Evolutionary conservation across 495 filamentous ascomycete species (phyloP).

Genomic region (Staphylotrichum tortipilum): DNA sequence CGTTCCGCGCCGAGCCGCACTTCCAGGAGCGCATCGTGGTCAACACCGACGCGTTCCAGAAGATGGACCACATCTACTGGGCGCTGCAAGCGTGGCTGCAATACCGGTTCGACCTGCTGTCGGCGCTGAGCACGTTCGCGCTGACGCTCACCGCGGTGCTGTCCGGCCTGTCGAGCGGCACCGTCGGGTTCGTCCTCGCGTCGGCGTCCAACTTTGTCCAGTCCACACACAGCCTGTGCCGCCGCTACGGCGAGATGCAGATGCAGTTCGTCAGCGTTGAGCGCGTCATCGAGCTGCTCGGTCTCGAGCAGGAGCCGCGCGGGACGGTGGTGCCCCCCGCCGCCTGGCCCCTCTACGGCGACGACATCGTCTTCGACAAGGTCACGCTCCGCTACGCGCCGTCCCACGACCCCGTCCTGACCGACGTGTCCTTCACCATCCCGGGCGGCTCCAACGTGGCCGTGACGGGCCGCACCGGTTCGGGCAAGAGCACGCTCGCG

Average conservation of each 20-base stretch:
- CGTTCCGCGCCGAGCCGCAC: slow-evolving; percentile 61
- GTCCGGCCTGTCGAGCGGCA: slow-evolving; percentile 57
- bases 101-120: slow-evolving; percentile 66
- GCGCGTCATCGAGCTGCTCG: slow-evolving; percentile 66
- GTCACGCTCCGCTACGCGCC: slow-evolving; percentile 73
- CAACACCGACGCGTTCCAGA: slow-evolving; percentile 75
- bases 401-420: slow-evolving; percentile 59
- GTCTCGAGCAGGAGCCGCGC: slow-evolving; percentile 61
- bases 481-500: slow-evolving; percentile 54
- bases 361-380: slow-evolving; percentile 64
- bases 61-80: slow-evolving; percentile 93
- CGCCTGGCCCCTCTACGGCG: slow-evolving; percentile 61
- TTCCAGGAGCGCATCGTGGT: slow-evolving; percentile 69
- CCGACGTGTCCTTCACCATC: slow-evolving; percentile 56
- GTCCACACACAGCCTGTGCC: slow-evolving; percentile 64
- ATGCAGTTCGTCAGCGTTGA: slow-evolving; percentile 89
- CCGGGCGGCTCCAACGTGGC: slow-evolving; percentile 64
- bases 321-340: slow-evolving; percentile 60
- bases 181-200: slow-evolving; percentile 67
- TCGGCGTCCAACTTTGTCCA: slow-evolving; percentile 54
- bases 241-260: slow-evolving; percentile 68
- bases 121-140: slow-evolving; percentile 59
- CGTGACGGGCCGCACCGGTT: slow-evolving; percentile 55
- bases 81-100: slow-evolving; percentile 72
- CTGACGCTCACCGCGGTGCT: slow-evolving; percentile 63